Evolutionary conservation across 2,329 filamentous ascomycete species (phyloP), one percentile per base, ranked within the genome.

Genomic region (Diaporthe sp.): DNA sequence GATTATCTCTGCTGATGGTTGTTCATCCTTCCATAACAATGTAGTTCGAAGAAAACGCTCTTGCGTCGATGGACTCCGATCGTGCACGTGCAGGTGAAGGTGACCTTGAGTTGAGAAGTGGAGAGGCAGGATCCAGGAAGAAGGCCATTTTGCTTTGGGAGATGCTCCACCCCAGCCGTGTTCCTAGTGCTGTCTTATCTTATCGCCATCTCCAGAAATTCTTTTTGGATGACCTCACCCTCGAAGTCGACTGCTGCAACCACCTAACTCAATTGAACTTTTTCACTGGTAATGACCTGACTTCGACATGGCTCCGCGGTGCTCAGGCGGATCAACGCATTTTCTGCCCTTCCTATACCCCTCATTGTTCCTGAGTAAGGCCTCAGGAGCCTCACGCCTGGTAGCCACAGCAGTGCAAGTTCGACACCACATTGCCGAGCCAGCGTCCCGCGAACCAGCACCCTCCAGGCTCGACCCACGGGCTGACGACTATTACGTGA

Each of bases 401-500:
- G 78, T 73, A 78, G 79, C 62, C 78, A 79, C 77, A 78, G 75
- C 58, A 77, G 73, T 76, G 75, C 73, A 79, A 78, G 76, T 82
- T 80, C 75, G 79, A 78, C 46, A 74, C 76, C 78, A 81, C 81
- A 74, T 78, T 79, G 57, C 78, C 79, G 68, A 85, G 78, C 76
- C 75, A 5, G 4, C 65, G 25, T 46, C 71, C 31, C 25, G 79
- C 28, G 79, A 81, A 15, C 73, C 82, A 73, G 82, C 88, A 17
- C 84, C 83, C 57, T 89, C 91, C 7, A 93, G 93, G 78, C 90
- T 98, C 28, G 94, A 98, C 82, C 96, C 96, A 3, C 82, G 90
- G 0, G 95, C 96, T 0, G 93, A 95, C 80, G 95, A 98, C 84
- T 98, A 97, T 84, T 90, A 94, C 22, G 88, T 92, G 44, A 92